Percentiles rank a stretch among this genome's conserved stretches.
Evolutionary conservation across 495 filamentous ascomycete species (phyloP).

Genomic region (Aspergillus affinis): DNA sequence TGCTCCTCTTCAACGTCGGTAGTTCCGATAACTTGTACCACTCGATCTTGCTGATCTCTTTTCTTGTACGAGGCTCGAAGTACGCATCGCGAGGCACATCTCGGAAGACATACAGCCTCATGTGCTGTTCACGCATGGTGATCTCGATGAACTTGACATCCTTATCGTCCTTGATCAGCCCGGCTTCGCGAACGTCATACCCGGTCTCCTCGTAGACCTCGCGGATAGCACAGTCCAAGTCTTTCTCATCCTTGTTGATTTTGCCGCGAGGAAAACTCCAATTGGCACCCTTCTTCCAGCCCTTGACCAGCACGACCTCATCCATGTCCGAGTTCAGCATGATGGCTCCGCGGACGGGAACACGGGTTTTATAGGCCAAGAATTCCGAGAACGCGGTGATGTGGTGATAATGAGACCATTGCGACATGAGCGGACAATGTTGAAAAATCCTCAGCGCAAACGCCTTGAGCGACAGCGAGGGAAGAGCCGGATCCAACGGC

Average conservation of each 20-base stretch:
- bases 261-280: slow-evolving; percentile 98
- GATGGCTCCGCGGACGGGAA: slow-evolving; percentile 92
- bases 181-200: slow-evolving; percentile 72
- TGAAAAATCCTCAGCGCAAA: slow-evolving; percentile 89
- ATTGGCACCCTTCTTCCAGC: slow-evolving; percentile 93
- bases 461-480: slow-evolving; percentile 74
- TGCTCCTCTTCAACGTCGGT: slow-evolving; percentile 72
- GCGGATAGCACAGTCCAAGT: slow-evolving; percentile 86
- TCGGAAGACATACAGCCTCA: slow-evolving; percentile 86
- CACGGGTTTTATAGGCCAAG: slow-evolving; percentile 85
- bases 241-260: slow-evolving; percentile 94
- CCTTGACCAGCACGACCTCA: slow-evolving; percentile 85
- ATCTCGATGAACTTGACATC: slow-evolving; percentile 79
- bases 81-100: slow-evolving; percentile 79
- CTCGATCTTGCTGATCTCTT: slow-evolving; percentile 93
- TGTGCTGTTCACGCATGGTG: slow-evolving; percentile 87
- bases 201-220: slow-evolving; percentile 97
- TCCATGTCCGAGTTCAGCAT: slow-evolving; percentile 91
- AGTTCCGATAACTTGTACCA: slow-evolving; percentile 91
- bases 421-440: slow-evolving; percentile 83
- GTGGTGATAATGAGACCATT: slow-evolving; percentile 74
- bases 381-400: slow-evolving; percentile 84
- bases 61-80: slow-evolving; percentile 87
- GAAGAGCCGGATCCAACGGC: slow-evolving; percentile 78
- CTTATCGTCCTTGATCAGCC: slow-evolving; percentile 64